These are phyloP conservation scores for Cordyceps sp. DNA, from an alignment of 2,329 filamentous ascomycete species.

Conservation along the genomic window DNA sequence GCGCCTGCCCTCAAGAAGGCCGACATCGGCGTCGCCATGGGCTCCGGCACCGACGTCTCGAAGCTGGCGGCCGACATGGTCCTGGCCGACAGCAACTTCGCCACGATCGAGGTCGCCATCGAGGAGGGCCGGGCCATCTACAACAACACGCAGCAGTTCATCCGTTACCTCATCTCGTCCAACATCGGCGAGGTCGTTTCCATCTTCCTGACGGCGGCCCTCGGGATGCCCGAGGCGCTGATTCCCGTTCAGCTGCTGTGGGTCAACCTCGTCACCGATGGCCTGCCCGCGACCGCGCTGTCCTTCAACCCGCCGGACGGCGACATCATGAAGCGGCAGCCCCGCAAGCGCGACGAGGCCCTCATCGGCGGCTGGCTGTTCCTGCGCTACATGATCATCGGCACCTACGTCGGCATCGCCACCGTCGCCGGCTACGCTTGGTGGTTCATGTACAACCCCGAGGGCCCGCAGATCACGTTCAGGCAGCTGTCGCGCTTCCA, in stretches of 20 bases:
- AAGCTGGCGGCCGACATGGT: constrained; percentile 98
- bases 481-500: constrained; percentile 87
- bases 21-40: constrained; percentile 98
- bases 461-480: constrained; percentile 83
- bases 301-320: constrained; percentile 98
- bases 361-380: constrained; percentile 94
- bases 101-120: constrained; percentile 88
- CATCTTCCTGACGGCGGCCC: constrained; percentile 90
- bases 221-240: constrained; percentile 94
- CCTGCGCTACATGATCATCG: constrained; percentile 93
- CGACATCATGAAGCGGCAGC: constrained; percentile 89
- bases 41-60: constrained; percentile 89
- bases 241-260: constrained; percentile 95
- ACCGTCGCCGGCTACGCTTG: constrained; percentile 97
- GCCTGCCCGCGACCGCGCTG: constrained; percentile 85
- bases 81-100: constrained; percentile 95
- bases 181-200: constrained; percentile 99
- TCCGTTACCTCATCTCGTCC: constrained; percentile 95
- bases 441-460: constrained; percentile 97
- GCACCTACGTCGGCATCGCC: constrained; percentile 82
- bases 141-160: constrained; percentile 99
- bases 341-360: constrained; percentile 80
- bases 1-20: constrained; percentile 96
- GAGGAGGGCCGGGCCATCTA: constrained; percentile 97
- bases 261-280: constrained; percentile 97